Evolutionary conservation across 192 early-diverging fungal species (phyloP).

Genomic region (Powellomyces hirtus): DNA sequence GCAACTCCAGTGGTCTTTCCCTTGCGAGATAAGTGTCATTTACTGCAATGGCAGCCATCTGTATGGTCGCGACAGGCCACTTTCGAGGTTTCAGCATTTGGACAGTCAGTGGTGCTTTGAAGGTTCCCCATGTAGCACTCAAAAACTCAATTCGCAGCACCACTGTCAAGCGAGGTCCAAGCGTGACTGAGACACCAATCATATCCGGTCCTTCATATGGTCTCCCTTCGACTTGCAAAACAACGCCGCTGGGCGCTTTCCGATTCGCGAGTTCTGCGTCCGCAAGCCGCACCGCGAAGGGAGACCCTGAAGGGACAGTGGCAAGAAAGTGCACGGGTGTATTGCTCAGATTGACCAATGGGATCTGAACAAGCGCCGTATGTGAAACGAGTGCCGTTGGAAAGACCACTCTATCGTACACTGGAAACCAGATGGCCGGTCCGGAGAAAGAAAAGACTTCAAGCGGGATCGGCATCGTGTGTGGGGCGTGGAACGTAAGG

Average conservation of each 20-base stretch:
- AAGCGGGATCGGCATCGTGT: constrained; percentile 21
- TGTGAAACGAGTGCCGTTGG: constrained; percentile 23
- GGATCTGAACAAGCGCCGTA: constrained; percentile 29
- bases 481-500: constrained; percentile 39
- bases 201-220: constrained; percentile 37
- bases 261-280: constrained; percentile 35
- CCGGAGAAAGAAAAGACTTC: constrained; percentile 41
- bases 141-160: constrained; percentile 41
- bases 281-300: constrained; percentile 38
- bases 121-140: constrained; percentile 39
- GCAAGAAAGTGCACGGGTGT: constrained; percentile 27
- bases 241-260: constrained; percentile 3
- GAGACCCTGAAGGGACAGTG: constrained; percentile 29
- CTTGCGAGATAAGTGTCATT: constrained; percentile 38
- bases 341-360: constrained; percentile 41
- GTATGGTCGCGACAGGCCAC: constrained; percentile 22
- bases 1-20: constrained; percentile 26
- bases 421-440: constrained; percentile 41
- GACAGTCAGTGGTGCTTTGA: constrained; percentile 33
- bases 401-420: constrained; percentile 47
- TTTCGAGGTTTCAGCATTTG: constrained; percentile 45
- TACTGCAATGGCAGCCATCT: constrained; percentile 35
- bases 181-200: constrained; percentile 33
- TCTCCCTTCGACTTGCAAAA: constrained; percentile 31
- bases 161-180: constrained; percentile 36